Conservation (phyloP, 306 rosid species). For the Dalbergia oliveri region DNA sequence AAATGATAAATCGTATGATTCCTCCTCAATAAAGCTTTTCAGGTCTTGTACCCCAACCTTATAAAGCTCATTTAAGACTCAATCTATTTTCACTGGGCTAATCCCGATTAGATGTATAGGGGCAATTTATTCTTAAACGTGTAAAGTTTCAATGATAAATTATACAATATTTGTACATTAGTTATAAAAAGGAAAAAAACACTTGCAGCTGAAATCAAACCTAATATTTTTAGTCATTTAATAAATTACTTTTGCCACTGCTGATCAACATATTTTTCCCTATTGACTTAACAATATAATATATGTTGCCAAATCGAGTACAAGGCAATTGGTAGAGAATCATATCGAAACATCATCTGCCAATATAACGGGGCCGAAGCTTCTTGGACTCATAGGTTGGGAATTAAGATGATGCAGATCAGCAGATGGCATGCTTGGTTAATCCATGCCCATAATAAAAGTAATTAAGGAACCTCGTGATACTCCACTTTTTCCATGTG, state of each 20-base stretch:
- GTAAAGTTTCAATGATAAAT: not conserved
- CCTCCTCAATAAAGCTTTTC: no score
- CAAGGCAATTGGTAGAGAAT: conserved; percentile 40
- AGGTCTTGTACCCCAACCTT: no score
- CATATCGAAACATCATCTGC: conserved; percentile 45
- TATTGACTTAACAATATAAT: not conserved
- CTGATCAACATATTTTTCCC: not conserved
- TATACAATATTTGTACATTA: no score
- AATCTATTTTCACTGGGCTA: no score
- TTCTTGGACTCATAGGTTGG: conserved; percentile 48
- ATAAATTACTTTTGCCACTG: no score
- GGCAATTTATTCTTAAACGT: not conserved
- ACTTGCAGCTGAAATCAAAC: no score
- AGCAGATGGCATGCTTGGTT: conserved; percentile 53
- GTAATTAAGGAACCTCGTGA: conserved; percentile 61
- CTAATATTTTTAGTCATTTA: no score
- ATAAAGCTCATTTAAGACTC: no score
- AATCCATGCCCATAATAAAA: conserved; percentile 41
- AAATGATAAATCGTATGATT: no score
- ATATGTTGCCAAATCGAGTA: conserved; percentile 1
- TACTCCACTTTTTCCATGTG: conserved; percentile 74
- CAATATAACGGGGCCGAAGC: conserved; percentile 33
- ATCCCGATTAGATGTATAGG: no score
- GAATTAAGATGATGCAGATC: conserved; percentile 55
- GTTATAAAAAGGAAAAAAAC: not conserved